phyloP scores from a whole-genome alignment of 1,139 yeast species.

The Geotrichum australiense region DNA sequence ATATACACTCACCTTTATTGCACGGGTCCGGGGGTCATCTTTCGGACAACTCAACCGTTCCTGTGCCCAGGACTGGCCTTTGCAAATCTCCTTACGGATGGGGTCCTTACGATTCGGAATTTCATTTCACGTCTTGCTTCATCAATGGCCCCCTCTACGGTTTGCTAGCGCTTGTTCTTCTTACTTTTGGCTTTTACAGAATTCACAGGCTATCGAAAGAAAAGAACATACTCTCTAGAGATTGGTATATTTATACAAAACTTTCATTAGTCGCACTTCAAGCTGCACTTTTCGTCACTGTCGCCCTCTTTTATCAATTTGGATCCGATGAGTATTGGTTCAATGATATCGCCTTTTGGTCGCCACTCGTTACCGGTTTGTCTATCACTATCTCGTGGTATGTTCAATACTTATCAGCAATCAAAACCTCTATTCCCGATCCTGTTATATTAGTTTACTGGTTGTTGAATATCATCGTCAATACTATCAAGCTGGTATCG shows the following conservation, averaged over 20 bases:
- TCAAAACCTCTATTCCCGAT: conserved; percentile 56
- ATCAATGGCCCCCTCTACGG: conserved; percentile 62
- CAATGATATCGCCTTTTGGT: conserved; percentile 41
- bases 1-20: no score
- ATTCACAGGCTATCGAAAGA: conserved; percentile 28
- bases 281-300: conserved; percentile 33
- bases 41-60: no score
- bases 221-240: conserved; percentile 25
- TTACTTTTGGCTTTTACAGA: conserved; percentile 48
- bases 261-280: conserved; percentile 39
- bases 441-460: conserved; percentile 71
- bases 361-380: conserved; percentile 37
- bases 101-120: conserved; percentile 54
- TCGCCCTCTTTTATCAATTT: conserved; percentile 29
- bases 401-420: conserved; percentile 67
- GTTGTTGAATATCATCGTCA: conserved; percentile 44
- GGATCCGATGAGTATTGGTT: conserved; percentile 15
- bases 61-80: no score
- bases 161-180: conserved; percentile 44
- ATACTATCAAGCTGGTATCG: conserved; percentile 36
- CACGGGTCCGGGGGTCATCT: no score
- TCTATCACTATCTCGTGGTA: conserved; percentile 47
- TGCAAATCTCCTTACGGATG: conserved; percentile 59
- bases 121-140: conserved; percentile 78
- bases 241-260: conserved; percentile 38